phyloP scores from a whole-genome alignment of 495 filamentous ascomycete species.

The Evansstolkia leycettana region DNA sequence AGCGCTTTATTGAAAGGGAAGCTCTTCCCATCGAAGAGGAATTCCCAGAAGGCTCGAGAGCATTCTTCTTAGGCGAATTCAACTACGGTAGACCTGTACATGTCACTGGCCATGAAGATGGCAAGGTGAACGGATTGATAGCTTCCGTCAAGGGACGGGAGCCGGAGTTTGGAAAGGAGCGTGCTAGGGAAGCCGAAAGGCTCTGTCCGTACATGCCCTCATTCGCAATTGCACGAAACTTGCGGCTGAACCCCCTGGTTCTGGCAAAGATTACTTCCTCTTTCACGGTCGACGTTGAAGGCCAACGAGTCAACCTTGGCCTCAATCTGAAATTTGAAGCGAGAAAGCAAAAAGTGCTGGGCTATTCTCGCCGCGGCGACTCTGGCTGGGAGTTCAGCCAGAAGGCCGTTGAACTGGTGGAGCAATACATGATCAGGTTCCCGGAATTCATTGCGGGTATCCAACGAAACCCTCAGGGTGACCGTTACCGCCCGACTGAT shows the following conservation, averaged over 20 bases:
- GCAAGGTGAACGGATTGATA: constrained; percentile 67
- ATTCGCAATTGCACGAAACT: constrained; percentile 67
- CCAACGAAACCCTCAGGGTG: constrained; percentile 58
- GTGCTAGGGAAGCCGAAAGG: constrained; percentile 54
- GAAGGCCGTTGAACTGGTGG: constrained; percentile 67
- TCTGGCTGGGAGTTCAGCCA: constrained; percentile 92
- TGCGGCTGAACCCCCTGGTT: constrained; percentile 72
- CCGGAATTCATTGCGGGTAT: constrained; percentile 89
- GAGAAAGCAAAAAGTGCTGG: constrained; percentile 88
- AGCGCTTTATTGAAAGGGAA: constrained; percentile 79
- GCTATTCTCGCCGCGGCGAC: constrained; percentile 75
- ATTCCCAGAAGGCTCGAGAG: constrained; percentile 67
- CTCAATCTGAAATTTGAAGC: constrained; percentile 95
- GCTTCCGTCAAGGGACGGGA: constrained; percentile 55
- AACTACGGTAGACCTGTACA: constrained; percentile 84
- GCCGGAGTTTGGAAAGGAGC: constrained; percentile 64
- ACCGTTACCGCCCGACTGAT: constrained; percentile 68
- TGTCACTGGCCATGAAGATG: constrained; percentile 59
- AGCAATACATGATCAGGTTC: constrained; percentile 84
- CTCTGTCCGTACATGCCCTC: constrained; percentile 71
- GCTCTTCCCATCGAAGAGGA: constrained; percentile 84
- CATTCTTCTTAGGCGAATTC: constrained; percentile 94
- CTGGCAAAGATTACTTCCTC: constrained; percentile 93
- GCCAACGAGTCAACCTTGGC: constrained; percentile 73
- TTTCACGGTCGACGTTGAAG: constrained; percentile 70